Evolutionary conservation across 1,284 basidiomycete genomes (phyloP).

Genomic region (Mycosarcoma maydis): DNA sequence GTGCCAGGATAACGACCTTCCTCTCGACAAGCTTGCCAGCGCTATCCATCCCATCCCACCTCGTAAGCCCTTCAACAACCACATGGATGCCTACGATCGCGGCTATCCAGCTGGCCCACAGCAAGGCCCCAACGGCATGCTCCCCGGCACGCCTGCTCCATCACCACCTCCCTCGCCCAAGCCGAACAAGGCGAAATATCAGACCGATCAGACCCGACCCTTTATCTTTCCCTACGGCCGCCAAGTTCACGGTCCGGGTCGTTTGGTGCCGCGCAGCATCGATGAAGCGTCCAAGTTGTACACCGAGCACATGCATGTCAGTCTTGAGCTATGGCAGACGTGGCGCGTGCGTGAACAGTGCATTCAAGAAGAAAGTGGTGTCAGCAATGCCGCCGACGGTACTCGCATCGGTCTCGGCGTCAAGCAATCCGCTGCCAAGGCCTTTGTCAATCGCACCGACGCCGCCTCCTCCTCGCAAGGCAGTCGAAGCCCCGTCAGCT

Average conservation of each 20-base stretch:
- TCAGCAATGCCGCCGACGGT: conserved; percentile 74
- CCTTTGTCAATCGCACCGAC: conserved; percentile 34
- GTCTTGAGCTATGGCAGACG: conserved; percentile 88
- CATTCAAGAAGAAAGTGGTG: conserved; percentile 89
- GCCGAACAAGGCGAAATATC: conserved; percentile 97
- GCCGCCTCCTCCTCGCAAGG: conserved; percentile 51
- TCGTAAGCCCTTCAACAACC: conserved; percentile 48
- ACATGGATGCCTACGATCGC: conserved; percentile 86
- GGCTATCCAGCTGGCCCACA: conserved; percentile 80
- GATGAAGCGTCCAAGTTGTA: conserved; percentile 94
- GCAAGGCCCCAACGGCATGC: conserved; percentile 37
- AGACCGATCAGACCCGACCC: conserved; percentile 93
- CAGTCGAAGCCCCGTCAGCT: conserved; percentile 54
- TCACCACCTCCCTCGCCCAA: conserved; percentile 85
- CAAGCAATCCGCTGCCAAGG: conserved; percentile 18
- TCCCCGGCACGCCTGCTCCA: conserved; percentile 76
- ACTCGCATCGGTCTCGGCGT: conserved; percentile 49
- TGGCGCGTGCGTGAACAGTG: conserved; percentile 95
- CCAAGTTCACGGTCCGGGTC: conserved; percentile 65
- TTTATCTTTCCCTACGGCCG: conserved; percentile 91
- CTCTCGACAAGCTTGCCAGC: conserved; percentile 64
- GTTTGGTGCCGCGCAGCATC: conserved; percentile 88
- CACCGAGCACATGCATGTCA: conserved; percentile 87
- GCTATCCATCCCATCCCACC: conserved; percentile 55
- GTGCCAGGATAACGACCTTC: conserved; percentile 63